phyloP scores from a whole-genome alignment of 1,139 yeast genomes.

The Yamadazyma friedrichii region DNA sequence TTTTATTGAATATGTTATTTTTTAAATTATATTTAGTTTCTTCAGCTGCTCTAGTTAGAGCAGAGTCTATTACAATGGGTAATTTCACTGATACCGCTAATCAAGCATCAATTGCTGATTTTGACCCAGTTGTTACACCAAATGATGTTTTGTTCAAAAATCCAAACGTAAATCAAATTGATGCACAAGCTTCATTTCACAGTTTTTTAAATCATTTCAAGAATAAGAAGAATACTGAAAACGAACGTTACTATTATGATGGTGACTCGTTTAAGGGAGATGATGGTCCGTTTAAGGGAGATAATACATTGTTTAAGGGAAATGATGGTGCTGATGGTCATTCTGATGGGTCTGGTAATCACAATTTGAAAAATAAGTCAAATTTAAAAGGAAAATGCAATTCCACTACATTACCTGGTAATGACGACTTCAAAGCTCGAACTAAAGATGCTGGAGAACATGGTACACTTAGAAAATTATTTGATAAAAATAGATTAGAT shows the following conservation, averaged over 20 bases:
- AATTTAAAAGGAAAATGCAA: no score
- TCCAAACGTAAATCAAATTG: not conserved
- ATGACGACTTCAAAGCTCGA: no score
- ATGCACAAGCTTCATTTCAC: conserved; percentile 6
- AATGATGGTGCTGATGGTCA: conserved; percentile 7
- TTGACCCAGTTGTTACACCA: not conserved
- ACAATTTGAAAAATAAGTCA: no score
- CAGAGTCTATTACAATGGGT: no score
- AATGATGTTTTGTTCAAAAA: not conserved
- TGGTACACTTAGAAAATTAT: conserved; percentile 2
- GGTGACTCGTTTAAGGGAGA: conserved; percentile 4
- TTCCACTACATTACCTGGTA: no score
- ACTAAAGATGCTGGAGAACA: no score
- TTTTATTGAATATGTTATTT: no score
- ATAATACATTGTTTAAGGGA: no score
- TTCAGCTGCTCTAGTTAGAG: no score
- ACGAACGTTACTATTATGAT: not conserved
- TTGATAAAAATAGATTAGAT: conserved; percentile 8
- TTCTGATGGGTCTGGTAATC: not conserved
- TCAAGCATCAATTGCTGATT: not conserved
- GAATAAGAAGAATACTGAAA: conserved; percentile 6
- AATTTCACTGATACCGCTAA: no score
- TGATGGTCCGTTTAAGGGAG: conserved; percentile 2
- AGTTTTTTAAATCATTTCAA: conserved; percentile 9
- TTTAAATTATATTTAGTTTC: no score